These are phyloP conservation scores for Chalara sp. DNA, from an alignment of 2,329 filamentous ascomycete genomes.

Conservation along the genomic window DNA sequence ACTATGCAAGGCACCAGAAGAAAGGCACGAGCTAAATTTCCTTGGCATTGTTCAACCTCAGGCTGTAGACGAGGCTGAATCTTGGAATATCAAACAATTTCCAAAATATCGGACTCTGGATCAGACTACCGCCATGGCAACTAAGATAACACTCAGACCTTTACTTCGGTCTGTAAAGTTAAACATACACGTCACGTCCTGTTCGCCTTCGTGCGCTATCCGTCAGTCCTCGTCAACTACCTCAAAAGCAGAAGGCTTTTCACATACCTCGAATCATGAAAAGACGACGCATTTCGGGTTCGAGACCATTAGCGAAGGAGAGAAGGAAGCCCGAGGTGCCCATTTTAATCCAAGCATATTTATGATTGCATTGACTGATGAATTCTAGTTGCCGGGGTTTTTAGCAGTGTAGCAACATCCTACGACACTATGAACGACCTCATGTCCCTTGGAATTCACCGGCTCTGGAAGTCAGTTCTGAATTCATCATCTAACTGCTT, in stretches of 20 bases:
- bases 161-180: conserved; percentile 3
- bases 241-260: background rate
- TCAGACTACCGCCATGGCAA: no score
- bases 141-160: no score
- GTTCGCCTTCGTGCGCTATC: background rate
- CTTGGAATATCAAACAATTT: no score
- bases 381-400: conserved; percentile 57
- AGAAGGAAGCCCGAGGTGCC: conserved; percentile 28
- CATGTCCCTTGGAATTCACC: conserved; percentile 96
- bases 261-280: conserved; percentile 18
- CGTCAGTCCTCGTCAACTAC: background rate
- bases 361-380: conserved; percentile 4
- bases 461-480: conserved; percentile 71
- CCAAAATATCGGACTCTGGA: no score
- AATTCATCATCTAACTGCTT: background rate
- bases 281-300: conserved; percentile 30
- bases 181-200: conserved; percentile 4
- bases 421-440: conserved; percentile 99
- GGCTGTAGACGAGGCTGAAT: no score
- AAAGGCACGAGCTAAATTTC: no score
- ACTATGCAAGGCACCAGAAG: no score
- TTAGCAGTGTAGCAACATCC: conserved; percentile 80
- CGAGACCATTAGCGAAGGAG: conserved; percentile 27
- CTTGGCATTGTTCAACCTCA: no score
- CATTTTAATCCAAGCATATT: background rate